Percentiles rank a stretch among this genome's conserved stretches.
These are phyloP conservation scores for Saccharomyces hybrid DNA, from an alignment of 1,139 yeast genomes.

Conservation along the genomic window DNA sequence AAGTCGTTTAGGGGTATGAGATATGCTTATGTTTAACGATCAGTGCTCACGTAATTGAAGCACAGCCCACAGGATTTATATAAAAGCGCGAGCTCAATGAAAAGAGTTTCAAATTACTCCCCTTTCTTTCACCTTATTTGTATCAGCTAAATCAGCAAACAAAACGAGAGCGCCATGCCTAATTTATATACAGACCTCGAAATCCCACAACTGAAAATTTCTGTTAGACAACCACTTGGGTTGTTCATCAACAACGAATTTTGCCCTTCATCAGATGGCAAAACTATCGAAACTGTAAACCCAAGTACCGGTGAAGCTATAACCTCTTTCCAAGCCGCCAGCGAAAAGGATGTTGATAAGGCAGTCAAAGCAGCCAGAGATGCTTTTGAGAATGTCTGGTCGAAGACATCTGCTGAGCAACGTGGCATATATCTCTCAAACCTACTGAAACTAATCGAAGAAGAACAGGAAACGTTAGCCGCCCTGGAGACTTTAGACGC, in stretches of 20 bases:
- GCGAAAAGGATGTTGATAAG: slow-evolving; percentile 57
- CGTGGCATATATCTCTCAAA: slow-evolving; percentile 43
- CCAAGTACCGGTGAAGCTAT: too few species aligned
- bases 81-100: too few species aligned
- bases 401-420: slow-evolving; percentile 39
- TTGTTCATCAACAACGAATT: slow-evolving; percentile 59
- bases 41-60: too few species aligned
- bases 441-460: slow-evolving; percentile 44
- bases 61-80: too few species aligned
- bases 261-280: slow-evolving; percentile 41
- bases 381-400: slow-evolving; percentile 54
- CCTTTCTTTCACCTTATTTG: too few species aligned
- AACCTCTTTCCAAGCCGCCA: slow-evolving; percentile 54
- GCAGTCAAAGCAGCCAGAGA: slow-evolving; percentile 70
- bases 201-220: slow-evolving; percentile 25
- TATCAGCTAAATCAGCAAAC: background rate
- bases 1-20: too few species aligned
- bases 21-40: too few species aligned
- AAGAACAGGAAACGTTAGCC: slow-evolving; percentile 43
- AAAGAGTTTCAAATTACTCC: too few species aligned
- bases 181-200: slow-evolving; percentile 5
- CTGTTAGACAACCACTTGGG: slow-evolving; percentile 54
- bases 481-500: slow-evolving; percentile 57
- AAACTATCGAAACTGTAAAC: slow-evolving; percentile 48
- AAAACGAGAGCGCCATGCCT: background rate